Base-by-base conservation (phyloP, 1,284 basidiomycete genomes). In the Heterobasidion parviporum region DNA sequence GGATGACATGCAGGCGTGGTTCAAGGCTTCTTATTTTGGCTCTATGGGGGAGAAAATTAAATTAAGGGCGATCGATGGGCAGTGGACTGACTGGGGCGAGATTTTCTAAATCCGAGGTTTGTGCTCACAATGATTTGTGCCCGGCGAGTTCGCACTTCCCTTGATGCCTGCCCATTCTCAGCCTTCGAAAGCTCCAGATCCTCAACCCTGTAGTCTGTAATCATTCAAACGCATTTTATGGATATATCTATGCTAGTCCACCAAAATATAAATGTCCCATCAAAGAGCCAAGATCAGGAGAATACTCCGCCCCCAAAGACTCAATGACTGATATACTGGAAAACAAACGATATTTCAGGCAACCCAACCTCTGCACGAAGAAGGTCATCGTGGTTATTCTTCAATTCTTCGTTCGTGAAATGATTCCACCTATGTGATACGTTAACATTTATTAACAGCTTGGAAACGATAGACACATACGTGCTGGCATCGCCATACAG, bases 401-500 rank as follows among this genome's bases (percentile, higher is more conserved):
- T 86, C 57, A 99, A 75, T 68, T 98, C 91, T 0, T 72, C 72
- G 63, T 96, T 97, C 1, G 89, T 89, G 67, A 92, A 95, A 68
- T 99, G 97, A 70, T 99, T 99, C 97, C 96, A 99, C 16, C 94
- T 97, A 36, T 36, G 15, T 53, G 18, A 56, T 14, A n/a, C 62
- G 51, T 26, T 26, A 62, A 50, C 38, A 59, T 46, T 26, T 26
- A 26, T 26, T 26, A 26, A 16, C 38, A 47, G 32, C n/a, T 26
- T 6, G 4, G 26, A 26, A 26, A 26, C 26, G 26, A 26, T 26
- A 26, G 26, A 26, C 6, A 86, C 93, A 64, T 78, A 94, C 92
- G 94, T 94, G 87, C 92, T 96, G 7, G 92, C 92, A 70, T 99
- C 96, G 38, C 97, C 97, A 63, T 99, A 99, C 16, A 99, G 72